Evolutionary conservation across 1,139 yeast species (phyloP).

Genomic region (Yamadazyma aaseri): DNA sequence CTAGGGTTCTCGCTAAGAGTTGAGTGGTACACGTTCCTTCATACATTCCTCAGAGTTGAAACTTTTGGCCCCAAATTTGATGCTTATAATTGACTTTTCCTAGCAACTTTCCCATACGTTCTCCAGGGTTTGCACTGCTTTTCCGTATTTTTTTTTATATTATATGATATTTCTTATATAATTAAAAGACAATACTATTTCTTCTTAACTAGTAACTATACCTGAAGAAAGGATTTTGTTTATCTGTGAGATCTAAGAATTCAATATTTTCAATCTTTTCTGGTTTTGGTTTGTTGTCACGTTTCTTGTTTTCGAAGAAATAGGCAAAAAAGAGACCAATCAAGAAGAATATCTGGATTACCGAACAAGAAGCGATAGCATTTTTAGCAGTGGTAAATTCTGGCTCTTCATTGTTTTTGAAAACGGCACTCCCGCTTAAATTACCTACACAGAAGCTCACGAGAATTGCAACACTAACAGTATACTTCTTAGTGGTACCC

Average conservation of each 20-base stretch:
- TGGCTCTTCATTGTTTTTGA: slow-evolving; percentile 55
- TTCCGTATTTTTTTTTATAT: too few relatives aligned
- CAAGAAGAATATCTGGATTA: slow-evolving; percentile 23
- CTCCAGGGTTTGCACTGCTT: too few relatives aligned
- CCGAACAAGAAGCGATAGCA: slow-evolving; percentile 32
- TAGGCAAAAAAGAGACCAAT: slow-evolving; percentile 28
- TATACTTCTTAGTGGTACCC: slow-evolving; percentile 69
- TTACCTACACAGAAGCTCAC: slow-evolving; percentile 69
- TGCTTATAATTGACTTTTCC: too few relatives aligned
- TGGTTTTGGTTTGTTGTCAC: slow-evolving; percentile 20
- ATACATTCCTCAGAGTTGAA: too few relatives aligned
- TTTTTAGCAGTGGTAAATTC: slow-evolving; percentile 46
- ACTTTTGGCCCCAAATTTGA: too few relatives aligned
- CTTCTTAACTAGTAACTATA: slow-evolving; percentile 33
- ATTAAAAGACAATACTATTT: too few relatives aligned
- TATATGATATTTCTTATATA: too few relatives aligned
- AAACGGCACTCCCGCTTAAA: slow-evolving; percentile 70
- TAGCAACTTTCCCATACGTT: too few relatives aligned
- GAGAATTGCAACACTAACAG: slow-evolving; percentile 57
- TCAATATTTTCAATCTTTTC: slow-evolving; percentile 47
- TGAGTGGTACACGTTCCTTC: too few relatives aligned
- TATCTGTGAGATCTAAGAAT: slow-evolving; percentile 62
- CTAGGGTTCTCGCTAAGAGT: too few relatives aligned
- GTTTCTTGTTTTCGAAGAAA: slow-evolving; percentile 24
- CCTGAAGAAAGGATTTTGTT: slow-evolving; percentile 62